Percentiles rank a stretch among this genome's conserved stretches.
These are phyloP conservation scores for Verticillium nonalfalfae DNA, from an alignment of 2,329 filamentous ascomycete species.

Conservation along the genomic window DNA sequence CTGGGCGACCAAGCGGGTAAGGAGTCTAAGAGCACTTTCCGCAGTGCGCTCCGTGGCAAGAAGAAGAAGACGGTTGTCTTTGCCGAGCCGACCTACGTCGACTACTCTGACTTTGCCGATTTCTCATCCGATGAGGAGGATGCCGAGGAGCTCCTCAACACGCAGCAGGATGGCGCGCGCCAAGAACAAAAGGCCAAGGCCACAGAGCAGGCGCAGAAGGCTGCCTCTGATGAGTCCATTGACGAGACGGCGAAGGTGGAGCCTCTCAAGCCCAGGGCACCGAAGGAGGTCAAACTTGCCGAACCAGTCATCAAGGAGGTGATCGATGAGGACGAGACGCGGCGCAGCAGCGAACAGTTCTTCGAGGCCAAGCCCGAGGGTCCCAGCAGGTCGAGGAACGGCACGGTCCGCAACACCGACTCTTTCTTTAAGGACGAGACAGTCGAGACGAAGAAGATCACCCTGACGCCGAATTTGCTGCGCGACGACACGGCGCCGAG, in stretches of 20 bases:
- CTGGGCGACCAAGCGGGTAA: conserved; percentile 55
- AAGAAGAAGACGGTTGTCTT: conserved; percentile 87
- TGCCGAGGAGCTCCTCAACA: conserved; percentile 34
- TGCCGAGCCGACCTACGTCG: conserved; percentile 76
- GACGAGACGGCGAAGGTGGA: conserved; percentile 51
- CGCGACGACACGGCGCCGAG: conserved; percentile 62
- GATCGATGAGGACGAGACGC: conserved; percentile 25
- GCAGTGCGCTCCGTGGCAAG: conserved; percentile 73
- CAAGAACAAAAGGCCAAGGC: conserved; percentile 16
- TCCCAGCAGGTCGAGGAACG: conserved; percentile 67
- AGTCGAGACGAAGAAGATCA: conserved; percentile 95
- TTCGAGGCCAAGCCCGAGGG: conserved; percentile 48
- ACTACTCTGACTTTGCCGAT: conserved; percentile 82
- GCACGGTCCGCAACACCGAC: conserved; percentile 84
- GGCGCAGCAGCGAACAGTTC: conserved; percentile 60
- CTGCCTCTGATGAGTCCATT: conserved; percentile 24
- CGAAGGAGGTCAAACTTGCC: conserved; percentile 28
- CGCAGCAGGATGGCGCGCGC: conserved; percentile 20
- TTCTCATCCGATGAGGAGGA: conserved; percentile 70
- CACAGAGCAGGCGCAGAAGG: conserved; percentile 19
- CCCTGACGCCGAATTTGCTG: conserved; percentile 84
- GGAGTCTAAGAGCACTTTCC: conserved; percentile 76
- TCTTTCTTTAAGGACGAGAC: conserved; percentile 97
- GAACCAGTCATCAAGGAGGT: conserved; percentile 21
- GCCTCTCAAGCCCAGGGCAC: conserved; percentile 42